Conservation (phyloP, 2,329 filamentous ascomycete species). For the Sodiomyces alkalinus region DNA sequence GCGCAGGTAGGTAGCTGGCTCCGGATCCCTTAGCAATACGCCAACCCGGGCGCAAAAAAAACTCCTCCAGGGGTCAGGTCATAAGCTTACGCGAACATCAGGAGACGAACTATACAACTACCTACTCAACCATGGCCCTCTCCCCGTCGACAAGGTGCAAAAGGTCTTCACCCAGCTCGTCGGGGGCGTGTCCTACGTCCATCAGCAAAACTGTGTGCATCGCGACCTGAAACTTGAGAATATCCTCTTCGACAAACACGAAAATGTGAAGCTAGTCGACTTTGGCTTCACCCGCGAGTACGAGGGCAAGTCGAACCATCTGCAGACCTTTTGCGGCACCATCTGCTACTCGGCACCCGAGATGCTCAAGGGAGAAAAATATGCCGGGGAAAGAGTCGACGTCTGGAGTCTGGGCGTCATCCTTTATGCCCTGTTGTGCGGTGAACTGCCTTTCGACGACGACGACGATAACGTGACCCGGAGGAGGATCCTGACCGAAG, state of each 20-base stretch:
- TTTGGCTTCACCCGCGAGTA: slow-evolving; percentile 98
- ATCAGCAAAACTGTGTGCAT: slow-evolving; percentile 89
- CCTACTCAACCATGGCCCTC: slow-evolving; percentile 70
- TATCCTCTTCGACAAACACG: slow-evolving; percentile 88
- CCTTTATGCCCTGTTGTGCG: slow-evolving; percentile 65
- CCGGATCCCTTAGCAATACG: slow-evolving; percentile 7
- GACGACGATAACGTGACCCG: slow-evolving; percentile 86
- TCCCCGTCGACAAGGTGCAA: slow-evolving; percentile 76
- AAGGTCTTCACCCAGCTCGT: slow-evolving; percentile 93
- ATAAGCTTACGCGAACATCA: slow-evolving; percentile 25
- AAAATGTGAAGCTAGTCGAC: slow-evolving; percentile 94
- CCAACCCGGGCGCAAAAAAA: not conserved
- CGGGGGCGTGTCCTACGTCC: slow-evolving; percentile 87
- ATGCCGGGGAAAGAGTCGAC: slow-evolving; percentile 94
- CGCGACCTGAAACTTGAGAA: slow-evolving; percentile 94
- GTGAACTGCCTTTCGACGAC: slow-evolving; percentile 88
- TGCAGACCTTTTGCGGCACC: slow-evolving; percentile 96
- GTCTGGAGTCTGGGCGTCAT: slow-evolving; percentile 88
- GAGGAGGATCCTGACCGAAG: slow-evolving; percentile 66
- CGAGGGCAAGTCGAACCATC: slow-evolving; percentile 81
- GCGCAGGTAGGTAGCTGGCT: slow-evolving; percentile 49
- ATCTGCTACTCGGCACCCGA: slow-evolving; percentile 96
- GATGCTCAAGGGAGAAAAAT: slow-evolving; percentile 97
- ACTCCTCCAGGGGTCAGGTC: too few species aligned
- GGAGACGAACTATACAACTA: slow-evolving; percentile 97